A percentile compares a stretch with the other conserved stretches of the same genome.
phyloP scores from a whole-genome alignment of 192 early-diverging fungal species.

The Mortierella antarctica region DNA sequence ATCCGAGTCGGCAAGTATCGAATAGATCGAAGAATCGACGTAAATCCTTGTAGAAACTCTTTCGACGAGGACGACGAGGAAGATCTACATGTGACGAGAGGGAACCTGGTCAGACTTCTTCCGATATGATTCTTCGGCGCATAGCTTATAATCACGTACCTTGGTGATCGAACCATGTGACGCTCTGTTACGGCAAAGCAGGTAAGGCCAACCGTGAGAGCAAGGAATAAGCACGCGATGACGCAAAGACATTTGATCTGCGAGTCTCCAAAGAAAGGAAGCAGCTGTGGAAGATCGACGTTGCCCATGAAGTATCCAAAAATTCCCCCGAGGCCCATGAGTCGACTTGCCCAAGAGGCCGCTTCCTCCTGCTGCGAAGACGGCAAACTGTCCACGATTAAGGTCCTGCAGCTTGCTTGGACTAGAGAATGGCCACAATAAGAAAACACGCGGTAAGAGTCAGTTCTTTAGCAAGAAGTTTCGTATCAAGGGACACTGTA shows the following conservation, averaged over 20 bases:
- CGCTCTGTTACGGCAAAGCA: slow-evolving; percentile 74
- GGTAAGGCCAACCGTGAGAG: slow-evolving; percentile 70
- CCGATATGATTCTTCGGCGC: background rate
- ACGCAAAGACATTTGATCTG: slow-evolving; percentile 88
- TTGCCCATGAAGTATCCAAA: slow-evolving; percentile 93
- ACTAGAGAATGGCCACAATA: slow-evolving; percentile 53
- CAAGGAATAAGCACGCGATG: slow-evolving; percentile 76
- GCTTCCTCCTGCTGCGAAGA: slow-evolving; percentile 85
- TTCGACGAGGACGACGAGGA: slow-evolving; percentile 20
- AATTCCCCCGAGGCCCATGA: slow-evolving; percentile 89
- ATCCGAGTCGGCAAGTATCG: slow-evolving; percentile 76
- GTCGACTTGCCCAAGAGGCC: slow-evolving; percentile 88
- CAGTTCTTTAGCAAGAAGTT: background rate
- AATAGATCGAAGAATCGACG: slow-evolving; percentile 56
- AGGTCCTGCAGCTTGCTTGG: slow-evolving; percentile 85
- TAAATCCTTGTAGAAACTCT: slow-evolving; percentile 31
- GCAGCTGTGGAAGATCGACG: slow-evolving; percentile 72
- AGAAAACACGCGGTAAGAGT: background rate
- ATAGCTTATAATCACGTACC: slow-evolving; percentile 6
- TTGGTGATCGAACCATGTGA: slow-evolving; percentile 41
- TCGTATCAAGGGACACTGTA: background rate
- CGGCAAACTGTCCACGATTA: slow-evolving; percentile 88
- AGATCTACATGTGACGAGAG: background rate
- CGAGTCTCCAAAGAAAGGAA: slow-evolving; percentile 80
- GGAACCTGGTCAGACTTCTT: slow-evolving; percentile 1